Base-by-base conservation (phyloP, 2,329 filamentous ascomycete genomes). In the Penicillium sp. region DNA sequence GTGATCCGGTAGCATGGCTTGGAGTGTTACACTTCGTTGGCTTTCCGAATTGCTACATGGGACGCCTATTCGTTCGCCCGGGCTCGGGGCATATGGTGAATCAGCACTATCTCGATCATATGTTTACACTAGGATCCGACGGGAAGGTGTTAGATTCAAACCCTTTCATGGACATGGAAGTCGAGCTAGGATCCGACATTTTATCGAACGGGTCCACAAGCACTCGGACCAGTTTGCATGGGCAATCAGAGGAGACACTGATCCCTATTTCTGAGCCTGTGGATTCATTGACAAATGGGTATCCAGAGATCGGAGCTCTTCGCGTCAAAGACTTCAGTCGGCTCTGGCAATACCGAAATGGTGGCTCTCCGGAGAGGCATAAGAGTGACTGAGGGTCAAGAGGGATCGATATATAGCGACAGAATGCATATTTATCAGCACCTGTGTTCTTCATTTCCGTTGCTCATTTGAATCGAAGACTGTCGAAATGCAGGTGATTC, bases 1-100 rank as follows among this genome's bases (percentile, higher is more conserved):
- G 71, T 11, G 85, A 92, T 52, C 84, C 86, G 48, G 84, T 90
- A 2, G 75, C 84, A 3, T 67, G 79, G 7, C 85, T 82, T 73
- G 85, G 85, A 1, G 77, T 88, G 4, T 67, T 90, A 23, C 75
- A 84, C 57, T 87, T 85, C 54, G 70, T 72, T 2, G 62, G 65
- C 15, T 57, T 70, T 2, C 59, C 64, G 0, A 74, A 72, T 42
- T 61, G 67, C 10, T 76, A 70, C 45, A 62, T 68, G 41, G 73
- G 73, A 0, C 64, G 64, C 8, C 52, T 76, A 0, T 75, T 76
- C 38, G 60, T 68, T 14, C 61, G 66, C 3, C 62, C 59, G 1
- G 59, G 55, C 6, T 56, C 56, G 0, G 68, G 68, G 4, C 68
- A 71, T 44, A 48, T 65, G 42, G 53, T 71, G 39, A 68, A 68